Conservation (phyloP, 257 asterid species). For the Nicotiana attenuata region DNA sequence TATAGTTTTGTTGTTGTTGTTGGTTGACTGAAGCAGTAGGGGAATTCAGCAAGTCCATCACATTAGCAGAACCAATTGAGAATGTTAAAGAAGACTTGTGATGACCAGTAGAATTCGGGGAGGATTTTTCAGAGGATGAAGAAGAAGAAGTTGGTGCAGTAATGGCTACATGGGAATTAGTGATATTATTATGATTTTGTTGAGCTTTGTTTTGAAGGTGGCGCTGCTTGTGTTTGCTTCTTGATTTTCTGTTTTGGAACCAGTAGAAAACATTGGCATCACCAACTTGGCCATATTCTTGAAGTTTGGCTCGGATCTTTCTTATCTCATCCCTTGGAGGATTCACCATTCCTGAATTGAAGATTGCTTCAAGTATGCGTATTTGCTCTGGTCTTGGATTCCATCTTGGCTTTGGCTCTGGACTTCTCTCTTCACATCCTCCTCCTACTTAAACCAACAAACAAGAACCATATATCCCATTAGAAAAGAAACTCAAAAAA, state of each 20-base stretch:
- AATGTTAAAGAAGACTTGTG: slow-evolving; percentile 11
- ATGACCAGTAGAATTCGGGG: slow-evolving; percentile 38
- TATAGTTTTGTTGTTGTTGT: slow-evolving; percentile 16
- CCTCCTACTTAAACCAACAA: background rate
- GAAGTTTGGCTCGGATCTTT: slow-evolving; percentile 74
- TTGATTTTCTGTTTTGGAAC: slow-evolving; percentile 94
- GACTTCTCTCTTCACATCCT: slow-evolving; percentile 71
- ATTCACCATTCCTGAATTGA: slow-evolving; percentile 94
- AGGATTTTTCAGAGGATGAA: slow-evolving; percentile 58
- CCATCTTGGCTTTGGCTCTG: slow-evolving; percentile 97
- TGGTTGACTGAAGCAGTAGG: slow-evolving; percentile 77
- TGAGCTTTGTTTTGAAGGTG: slow-evolving; percentile 39
- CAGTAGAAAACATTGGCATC: slow-evolving; percentile 97
- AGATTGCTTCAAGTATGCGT: slow-evolving; percentile 75
- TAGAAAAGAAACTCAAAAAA: background rate
- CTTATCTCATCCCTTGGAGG: slow-evolving; percentile 92
- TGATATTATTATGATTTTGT: slow-evolving; percentile 19
- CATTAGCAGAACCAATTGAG: slow-evolving; percentile 30
- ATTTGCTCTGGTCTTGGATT: slow-evolving; percentile 93
- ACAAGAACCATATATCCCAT: too few species aligned
- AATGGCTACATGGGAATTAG: background rate
- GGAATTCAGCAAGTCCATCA: slow-evolving; percentile 47
- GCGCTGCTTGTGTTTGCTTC: slow-evolving; percentile 88
- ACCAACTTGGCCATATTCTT: slow-evolving; percentile 89
- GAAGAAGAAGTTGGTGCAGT: slow-evolving; percentile 35